phyloP scores from a whole-genome alignment of 148 eudicot genomes.

The Dianthus caryophyllus region DNA sequence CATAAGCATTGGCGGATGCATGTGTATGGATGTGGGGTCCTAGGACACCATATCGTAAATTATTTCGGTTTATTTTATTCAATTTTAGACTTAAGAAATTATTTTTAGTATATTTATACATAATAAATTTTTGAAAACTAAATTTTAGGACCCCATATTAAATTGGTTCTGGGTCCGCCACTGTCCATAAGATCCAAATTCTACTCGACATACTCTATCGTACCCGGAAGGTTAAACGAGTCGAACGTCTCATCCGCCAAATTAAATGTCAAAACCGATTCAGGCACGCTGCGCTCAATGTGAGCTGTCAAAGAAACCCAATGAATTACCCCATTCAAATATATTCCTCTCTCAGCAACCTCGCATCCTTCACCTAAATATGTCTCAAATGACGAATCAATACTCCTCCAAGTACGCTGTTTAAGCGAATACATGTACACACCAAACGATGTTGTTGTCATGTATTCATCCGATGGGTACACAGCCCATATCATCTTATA shows the following conservation, averaged over 20 bases:
- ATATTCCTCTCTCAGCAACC: background rate
- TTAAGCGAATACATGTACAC: background rate
- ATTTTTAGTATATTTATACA: too few species aligned
- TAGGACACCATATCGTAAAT: too few species aligned
- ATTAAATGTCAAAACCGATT: background rate
- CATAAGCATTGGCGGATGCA: too few species aligned
- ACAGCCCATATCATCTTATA: background rate
- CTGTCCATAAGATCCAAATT: too few species aligned
- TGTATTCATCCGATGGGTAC: too few species aligned
- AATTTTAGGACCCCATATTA: too few species aligned
- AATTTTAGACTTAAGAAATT: too few species aligned
- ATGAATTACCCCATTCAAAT: slow-evolving; percentile 5
- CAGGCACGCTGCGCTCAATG: too few species aligned
- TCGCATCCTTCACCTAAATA: background rate
- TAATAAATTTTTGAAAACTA: too few species aligned
- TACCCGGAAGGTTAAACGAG: background rate
- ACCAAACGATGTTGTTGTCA: background rate
- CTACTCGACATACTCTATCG: background rate
- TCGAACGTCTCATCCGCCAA: background rate
- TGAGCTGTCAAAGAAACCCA: background rate
- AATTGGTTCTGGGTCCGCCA: too few species aligned
- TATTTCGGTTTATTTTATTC: too few species aligned
- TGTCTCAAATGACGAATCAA: background rate
- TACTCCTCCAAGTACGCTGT: background rate
- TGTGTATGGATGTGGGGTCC: too few species aligned